These are phyloP conservation scores for Penicillium janthinellum DNA, from an alignment of 2,329 filamentous ascomycete species.

Conservation along the genomic window DNA sequence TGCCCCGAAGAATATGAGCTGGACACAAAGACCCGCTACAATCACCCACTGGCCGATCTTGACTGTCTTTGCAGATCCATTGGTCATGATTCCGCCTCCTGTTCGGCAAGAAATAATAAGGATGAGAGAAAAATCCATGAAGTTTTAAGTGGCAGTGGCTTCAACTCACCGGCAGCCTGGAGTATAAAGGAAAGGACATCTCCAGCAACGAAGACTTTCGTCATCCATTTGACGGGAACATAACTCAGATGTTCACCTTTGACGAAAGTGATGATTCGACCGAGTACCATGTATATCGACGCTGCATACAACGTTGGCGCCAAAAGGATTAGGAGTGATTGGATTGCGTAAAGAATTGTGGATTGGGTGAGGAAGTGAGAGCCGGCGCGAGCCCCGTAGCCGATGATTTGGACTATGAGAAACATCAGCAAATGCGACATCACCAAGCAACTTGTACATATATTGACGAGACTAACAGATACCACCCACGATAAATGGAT, in stretches of 20 bases:
- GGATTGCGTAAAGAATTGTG: slow-evolving; percentile 41
- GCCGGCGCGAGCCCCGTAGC: slow-evolving; percentile 18
- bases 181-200: slow-evolving; percentile 52
- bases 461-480: slow-evolving; percentile 14
- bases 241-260: slow-evolving; percentile 45
- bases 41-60: slow-evolving; percentile 18
- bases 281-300: slow-evolving; percentile 53
- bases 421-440: not conserved
- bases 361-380: slow-evolving; percentile 17
- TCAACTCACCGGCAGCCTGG: slow-evolving; percentile 34
- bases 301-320: slow-evolving; percentile 54
- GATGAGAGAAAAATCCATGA: not conserved
- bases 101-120: not conserved
- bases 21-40: slow-evolving; percentile 20
- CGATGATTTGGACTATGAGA: slow-evolving; percentile 23
- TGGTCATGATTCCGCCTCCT: slow-evolving; percentile 14
- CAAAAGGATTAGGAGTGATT: slow-evolving; percentile 49
- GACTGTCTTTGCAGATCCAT: not conserved
- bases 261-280: slow-evolving; percentile 45
- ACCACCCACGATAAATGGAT: slow-evolving; percentile 20
- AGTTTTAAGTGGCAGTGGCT: not conserved
- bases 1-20: slow-evolving; percentile 23
- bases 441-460: not conserved
- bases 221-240: slow-evolving; percentile 49
- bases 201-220: slow-evolving; percentile 51